A percentile compares a stretch with the other conserved stretches of the same genome.
These are phyloP conservation scores for Isabelozyma rhagii DNA, from an alignment of 805 yeast species.

Conservation along the genomic window DNA sequence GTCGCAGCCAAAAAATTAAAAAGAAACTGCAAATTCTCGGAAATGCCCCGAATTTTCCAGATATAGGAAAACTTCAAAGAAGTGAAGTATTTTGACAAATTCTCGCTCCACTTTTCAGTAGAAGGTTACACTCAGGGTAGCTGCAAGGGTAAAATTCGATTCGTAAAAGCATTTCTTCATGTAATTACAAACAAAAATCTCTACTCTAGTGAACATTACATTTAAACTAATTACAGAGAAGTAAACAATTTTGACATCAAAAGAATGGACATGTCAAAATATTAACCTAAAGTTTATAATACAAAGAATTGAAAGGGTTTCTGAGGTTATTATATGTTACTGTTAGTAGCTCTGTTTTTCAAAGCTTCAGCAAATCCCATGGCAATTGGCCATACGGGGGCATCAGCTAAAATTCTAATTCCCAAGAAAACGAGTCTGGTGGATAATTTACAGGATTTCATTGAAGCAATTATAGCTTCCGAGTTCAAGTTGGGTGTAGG, in stretches of 20 bases:
- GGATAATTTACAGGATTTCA: conserved; percentile 49
- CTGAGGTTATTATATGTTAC: conserved; percentile 1
- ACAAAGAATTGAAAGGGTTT: neutral
- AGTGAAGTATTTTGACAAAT: too few species aligned
- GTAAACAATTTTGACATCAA: neutral
- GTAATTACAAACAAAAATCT: too few species aligned
- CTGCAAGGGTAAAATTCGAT: too few species aligned
- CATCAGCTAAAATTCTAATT: conserved; percentile 74
- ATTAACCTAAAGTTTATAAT: neutral
- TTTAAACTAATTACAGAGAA: neutral
- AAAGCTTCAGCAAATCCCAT: conserved; percentile 76
- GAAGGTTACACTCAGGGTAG: too few species aligned
- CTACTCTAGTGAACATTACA: too few species aligned
- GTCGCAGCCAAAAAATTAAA: neutral
- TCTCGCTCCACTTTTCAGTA: too few species aligned
- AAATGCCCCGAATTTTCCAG: neutral
- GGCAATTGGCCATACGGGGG: conserved; percentile 85
- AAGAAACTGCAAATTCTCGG: neutral
- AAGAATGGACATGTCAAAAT: neutral
- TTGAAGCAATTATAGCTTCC: conserved; percentile 43
- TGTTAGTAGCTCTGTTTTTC: conserved; percentile 47
- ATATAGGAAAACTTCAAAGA: neutral
- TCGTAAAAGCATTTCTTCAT: too few species aligned
- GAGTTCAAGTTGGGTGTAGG: conserved; percentile 20
- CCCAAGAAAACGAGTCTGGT: conserved; percentile 64